phyloP scores from a whole-genome alignment of 2,329 filamentous ascomycete species.

The Fusarium torreyae region DNA sequence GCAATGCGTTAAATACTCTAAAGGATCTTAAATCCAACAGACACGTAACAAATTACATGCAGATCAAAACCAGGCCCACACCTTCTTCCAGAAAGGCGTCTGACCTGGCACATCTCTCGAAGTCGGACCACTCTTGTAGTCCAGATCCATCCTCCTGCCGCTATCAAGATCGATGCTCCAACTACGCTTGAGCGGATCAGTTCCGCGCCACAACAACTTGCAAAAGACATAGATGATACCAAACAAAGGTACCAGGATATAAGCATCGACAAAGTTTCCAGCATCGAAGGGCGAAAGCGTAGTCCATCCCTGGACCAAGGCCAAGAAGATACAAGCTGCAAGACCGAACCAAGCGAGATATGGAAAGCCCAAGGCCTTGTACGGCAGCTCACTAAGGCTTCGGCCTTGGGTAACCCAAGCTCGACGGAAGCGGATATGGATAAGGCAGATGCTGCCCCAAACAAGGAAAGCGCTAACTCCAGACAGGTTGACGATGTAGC shows the following conservation, averaged over 20 bases:
- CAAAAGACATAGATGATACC: slow-evolving; percentile 69
- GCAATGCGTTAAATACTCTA: background rate
- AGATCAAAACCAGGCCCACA: slow-evolving; percentile 60
- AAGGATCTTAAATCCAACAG: background rate
- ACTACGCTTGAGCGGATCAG: slow-evolving; percentile 65
- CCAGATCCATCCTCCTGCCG: slow-evolving; percentile 69
- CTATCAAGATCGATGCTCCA: slow-evolving; percentile 71
- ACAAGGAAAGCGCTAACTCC: slow-evolving; percentile 81
- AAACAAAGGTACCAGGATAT: slow-evolving; percentile 73
- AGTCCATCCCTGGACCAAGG: slow-evolving; percentile 74
- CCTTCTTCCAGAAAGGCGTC: slow-evolving; percentile 60
- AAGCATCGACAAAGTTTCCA: slow-evolving; percentile 74
- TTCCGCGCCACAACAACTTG: slow-evolving; percentile 66
- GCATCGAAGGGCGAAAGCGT: slow-evolving; percentile 71
- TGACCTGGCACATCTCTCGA: slow-evolving; percentile 51
- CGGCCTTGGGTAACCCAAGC: slow-evolving; percentile 74
- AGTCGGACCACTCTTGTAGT: slow-evolving; percentile 58
- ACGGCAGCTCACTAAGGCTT: slow-evolving; percentile 68
- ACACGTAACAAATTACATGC: background rate
- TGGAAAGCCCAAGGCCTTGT: slow-evolving; percentile 68
- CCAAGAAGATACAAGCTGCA: slow-evolving; percentile 70
- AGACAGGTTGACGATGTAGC: slow-evolving; percentile 78
- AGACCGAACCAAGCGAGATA: slow-evolving; percentile 73
- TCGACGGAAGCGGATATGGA: slow-evolving; percentile 78
- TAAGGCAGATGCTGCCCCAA: slow-evolving; percentile 79